Evolutionary conservation across 108 stramenopile species (phyloP).

Genomic region (Nitzschia inconspicua): DNA sequence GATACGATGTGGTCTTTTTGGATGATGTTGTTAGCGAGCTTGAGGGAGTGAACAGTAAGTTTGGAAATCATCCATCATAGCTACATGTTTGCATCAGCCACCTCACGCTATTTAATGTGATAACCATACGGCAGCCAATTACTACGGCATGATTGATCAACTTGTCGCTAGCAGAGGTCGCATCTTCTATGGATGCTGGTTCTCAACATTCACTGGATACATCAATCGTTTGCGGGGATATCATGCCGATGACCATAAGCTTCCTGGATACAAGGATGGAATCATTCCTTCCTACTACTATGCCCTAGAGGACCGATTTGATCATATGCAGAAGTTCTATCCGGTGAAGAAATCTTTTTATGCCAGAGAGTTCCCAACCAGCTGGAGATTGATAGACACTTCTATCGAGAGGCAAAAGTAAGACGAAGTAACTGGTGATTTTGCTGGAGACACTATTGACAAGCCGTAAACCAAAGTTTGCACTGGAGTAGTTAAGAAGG

Average conservation of each 20-base stretch:
- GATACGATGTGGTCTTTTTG: slow-evolving; percentile 64
- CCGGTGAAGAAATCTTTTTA: slow-evolving; percentile 27
- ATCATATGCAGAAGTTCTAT: slow-evolving; percentile 38
- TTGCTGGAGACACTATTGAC: too few relatives aligned
- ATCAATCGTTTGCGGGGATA: slow-evolving; percentile 82
- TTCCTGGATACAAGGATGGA: slow-evolving; percentile 55
- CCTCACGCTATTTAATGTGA: neutral
- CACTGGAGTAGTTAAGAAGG: too few relatives aligned
- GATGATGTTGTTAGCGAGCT: slow-evolving; percentile 56
- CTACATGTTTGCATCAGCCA: neutral
- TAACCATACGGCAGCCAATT: slow-evolving; percentile 34
- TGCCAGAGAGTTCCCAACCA: slow-evolving; percentile 54
- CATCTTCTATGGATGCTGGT: slow-evolving; percentile 77
- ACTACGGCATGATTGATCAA: slow-evolving; percentile 82
- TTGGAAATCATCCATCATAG: neutral
- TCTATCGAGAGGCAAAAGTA: neutral
- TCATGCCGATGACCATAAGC: slow-evolving; percentile 46
- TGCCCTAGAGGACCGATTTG: slow-evolving; percentile 27
- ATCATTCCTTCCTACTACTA: slow-evolving; percentile 49
- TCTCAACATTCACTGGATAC: slow-evolving; percentile 78
- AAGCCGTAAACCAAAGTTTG: too few relatives aligned
- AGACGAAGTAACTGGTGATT: too few relatives aligned
- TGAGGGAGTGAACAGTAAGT: slow-evolving; percentile 35
- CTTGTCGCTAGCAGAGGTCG: slow-evolving; percentile 66
- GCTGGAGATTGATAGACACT: slow-evolving; percentile 80